Evolutionary conservation across 352 stramenopile genomes (phyloP), one percentile per base, ranked within the genome.

Genomic region (Globisporangium carolinianum): DNA sequence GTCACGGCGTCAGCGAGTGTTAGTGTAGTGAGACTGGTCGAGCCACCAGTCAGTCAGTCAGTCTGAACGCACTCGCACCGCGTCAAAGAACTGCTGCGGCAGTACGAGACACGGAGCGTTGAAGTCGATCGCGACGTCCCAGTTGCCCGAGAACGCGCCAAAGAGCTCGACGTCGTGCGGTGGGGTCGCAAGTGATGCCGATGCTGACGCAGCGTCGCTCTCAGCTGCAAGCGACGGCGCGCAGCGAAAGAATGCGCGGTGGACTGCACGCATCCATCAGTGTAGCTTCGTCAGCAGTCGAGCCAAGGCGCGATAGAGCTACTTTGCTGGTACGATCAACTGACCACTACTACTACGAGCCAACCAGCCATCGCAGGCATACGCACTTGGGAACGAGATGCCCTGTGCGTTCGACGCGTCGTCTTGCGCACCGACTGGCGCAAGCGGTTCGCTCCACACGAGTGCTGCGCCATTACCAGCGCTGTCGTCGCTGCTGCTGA

Each of bases 51-150:
- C 24, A 32, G 24, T 32, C 24, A 32, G 24, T 32, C 24, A 32
- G 24, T 32, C 24, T 32, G 3, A 32, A 32, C 24, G 24, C 24
- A 32, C 24, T 32, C 24, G 24, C 41, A 89, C 79, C 55, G 68
- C 60, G 47, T 85, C 75, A 47, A 83, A 89, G 55, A 87, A 87
- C 51, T 89, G 73, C 39, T 67, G 65, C 2, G 79, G 76, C 0
- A 89, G 73, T 17, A 70, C 63, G 15, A 89, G 68, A 42, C 79
- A 89, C 5, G 76, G 75, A 0, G 63, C 47, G 57, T 87, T 83
- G 37, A 86, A 80, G 51, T 89, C 79, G 32, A 89, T 55, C 4
- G 67, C 47, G 8, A 72, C 75, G 43, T 89, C 72, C 79, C 79
- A 89, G 51, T 74, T 79, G 41, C 68, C 70, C 37, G 79, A 73